Conservation (phyloP, 495 filamentous ascomycete genomes). For the Xylona heveae region DNA sequence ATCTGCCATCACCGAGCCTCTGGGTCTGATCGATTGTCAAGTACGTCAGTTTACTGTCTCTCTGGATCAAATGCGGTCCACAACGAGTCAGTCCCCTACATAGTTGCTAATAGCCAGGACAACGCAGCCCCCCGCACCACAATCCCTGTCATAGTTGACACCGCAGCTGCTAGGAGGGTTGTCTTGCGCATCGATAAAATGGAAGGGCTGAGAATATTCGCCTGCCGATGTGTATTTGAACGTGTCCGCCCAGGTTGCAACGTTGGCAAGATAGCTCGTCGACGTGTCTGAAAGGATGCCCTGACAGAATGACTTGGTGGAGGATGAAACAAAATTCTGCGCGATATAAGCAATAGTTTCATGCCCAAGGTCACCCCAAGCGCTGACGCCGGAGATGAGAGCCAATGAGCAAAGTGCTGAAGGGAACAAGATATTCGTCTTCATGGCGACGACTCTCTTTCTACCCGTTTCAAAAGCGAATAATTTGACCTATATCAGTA, state of each 20-base stretch:
- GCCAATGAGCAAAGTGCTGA: background rate
- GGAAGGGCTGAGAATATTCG: conserved; percentile 33
- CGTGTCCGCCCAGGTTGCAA: conserved; percentile 43
- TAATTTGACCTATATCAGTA: too few relatives aligned
- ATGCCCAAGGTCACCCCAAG: conserved; percentile 17
- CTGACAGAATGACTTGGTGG: conserved; percentile 10
- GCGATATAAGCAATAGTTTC: conserved; percentile 17
- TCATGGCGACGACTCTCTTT: too few relatives aligned
- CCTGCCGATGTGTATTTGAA: conserved; percentile 36
- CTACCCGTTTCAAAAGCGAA: too few relatives aligned
- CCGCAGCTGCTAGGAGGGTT: conserved; percentile 33
- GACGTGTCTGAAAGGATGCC: conserved; percentile 15
- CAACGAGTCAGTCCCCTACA: background rate
- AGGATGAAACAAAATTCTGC: conserved; percentile 11
- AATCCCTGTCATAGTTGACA: conserved; percentile 39
- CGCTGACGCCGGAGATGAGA: conserved; percentile 6
- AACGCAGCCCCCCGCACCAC: conserved; percentile 35
- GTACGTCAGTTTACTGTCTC: background rate
- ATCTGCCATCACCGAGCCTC: conserved; percentile 19
- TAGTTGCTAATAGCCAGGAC: conserved; percentile 37
- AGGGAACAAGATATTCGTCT: too few relatives aligned
- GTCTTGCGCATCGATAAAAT: conserved; percentile 56
- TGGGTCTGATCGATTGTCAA: conserved; percentile 17
- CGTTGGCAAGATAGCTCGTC: conserved; percentile 34
- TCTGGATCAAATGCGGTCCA: background rate